A percentile compares a stretch with the other conserved stretches of the same genome.
These are phyloP conservation scores for Cymbopogon citratus DNA, from an alignment of 176 grass and related monocot species.

Conservation along the genomic window DNA sequence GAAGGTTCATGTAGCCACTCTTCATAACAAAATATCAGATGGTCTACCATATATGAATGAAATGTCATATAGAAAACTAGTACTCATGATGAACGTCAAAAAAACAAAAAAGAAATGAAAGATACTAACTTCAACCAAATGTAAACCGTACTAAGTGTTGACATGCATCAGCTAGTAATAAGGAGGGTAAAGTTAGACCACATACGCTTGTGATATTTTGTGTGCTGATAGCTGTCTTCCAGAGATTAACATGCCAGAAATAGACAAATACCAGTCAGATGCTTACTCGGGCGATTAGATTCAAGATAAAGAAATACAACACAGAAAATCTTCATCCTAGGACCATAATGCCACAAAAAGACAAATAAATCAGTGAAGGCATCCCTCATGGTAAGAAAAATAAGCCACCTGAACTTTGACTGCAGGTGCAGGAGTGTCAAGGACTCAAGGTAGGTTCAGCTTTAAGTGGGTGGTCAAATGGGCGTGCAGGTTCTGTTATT, in stretches of 20 bases:
- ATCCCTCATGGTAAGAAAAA: neutral
- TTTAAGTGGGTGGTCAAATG: neutral
- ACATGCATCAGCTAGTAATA: neutral
- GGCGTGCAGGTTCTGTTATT: neutral
- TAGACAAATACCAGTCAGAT: conserved; percentile 34
- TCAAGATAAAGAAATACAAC: neutral
- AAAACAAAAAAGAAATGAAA: neutral
- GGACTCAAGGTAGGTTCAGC: neutral
- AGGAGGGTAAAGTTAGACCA: conserved; percentile 26
- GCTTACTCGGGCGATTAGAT: neutral
- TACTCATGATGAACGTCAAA: neutral
- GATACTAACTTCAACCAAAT: neutral
- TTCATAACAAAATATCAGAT: neutral
- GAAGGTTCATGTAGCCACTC: neutral
- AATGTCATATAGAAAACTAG: neutral
- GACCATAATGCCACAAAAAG: neutral
- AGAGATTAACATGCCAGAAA: conserved; percentile 43
- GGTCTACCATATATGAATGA: neutral
- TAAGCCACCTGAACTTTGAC: neutral
- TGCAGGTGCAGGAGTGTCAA: neutral
- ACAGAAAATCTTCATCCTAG: neutral
- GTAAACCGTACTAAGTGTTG: neutral
- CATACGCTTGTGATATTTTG: conserved; percentile 98
- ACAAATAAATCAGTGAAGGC: neutral
- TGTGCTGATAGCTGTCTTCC: conserved; percentile 97